Evolutionary conservation across 129 eudicot genomes (phyloP).

Genomic region (Tanacetum coccineum): DNA sequence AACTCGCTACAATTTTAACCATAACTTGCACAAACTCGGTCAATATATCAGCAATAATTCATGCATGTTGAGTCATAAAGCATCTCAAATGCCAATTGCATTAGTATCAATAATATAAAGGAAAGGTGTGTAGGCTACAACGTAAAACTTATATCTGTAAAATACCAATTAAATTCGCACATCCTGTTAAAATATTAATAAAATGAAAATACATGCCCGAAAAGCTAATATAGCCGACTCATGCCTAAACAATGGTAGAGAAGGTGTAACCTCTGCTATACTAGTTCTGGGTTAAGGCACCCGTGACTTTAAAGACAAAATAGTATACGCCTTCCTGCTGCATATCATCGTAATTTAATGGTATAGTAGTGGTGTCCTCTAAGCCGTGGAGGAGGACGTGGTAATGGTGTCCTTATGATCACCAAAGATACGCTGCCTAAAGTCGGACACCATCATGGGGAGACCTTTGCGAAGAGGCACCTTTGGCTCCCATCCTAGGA

Average conservation of each 20-base stretch:
- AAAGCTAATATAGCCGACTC: slow-evolving; percentile 26
- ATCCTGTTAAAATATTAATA: slow-evolving; percentile 28
- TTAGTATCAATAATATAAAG: slow-evolving; percentile 4
- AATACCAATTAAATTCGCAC: slow-evolving; percentile 27
- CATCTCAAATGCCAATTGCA: slow-evolving; percentile 14
- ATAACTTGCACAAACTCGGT: no score
- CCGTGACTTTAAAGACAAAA: slow-evolving; percentile 15
- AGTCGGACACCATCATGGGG: slow-evolving; percentile 88
- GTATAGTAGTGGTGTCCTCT: slow-evolving; percentile 7
- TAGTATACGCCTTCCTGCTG: slow-evolving; percentile 18
- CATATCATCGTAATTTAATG: slow-evolving; percentile 16
- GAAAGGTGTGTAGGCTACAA: slow-evolving; percentile 18
- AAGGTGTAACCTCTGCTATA: slow-evolving; percentile 22
- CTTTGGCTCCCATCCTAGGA: slow-evolving; percentile 98
- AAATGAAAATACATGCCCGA: slow-evolving; percentile 24
- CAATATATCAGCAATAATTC: no score
- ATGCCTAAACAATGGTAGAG: slow-evolving; percentile 23
- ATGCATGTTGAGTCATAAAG: not conserved
- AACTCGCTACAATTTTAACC: not conserved
- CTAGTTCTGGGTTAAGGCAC: slow-evolving; percentile 15
- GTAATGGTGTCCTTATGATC: slow-evolving; percentile 53
- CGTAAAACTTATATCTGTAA: slow-evolving; percentile 24
- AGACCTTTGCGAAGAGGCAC: slow-evolving; percentile 84
- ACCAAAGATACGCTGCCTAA: slow-evolving; percentile 85
- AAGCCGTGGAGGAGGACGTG: slow-evolving; percentile 24